These are phyloP conservation scores for Kuraishia piskuri DNA, from an alignment of 805 yeast species.

Conservation along the genomic window DNA sequence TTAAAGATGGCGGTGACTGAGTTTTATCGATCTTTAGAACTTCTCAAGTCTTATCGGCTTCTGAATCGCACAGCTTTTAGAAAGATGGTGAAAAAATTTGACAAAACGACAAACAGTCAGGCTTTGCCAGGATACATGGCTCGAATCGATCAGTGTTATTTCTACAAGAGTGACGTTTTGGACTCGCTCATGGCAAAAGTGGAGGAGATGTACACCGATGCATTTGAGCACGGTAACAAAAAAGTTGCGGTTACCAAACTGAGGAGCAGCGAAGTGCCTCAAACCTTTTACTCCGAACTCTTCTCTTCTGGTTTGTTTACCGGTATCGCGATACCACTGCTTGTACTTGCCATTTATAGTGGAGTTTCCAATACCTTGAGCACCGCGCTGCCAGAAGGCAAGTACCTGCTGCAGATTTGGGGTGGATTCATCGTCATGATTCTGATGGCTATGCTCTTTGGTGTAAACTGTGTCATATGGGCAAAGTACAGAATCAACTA, in stretches of 20 bases:
- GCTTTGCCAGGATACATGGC: constrained; percentile 42
- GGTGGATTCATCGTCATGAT: constrained; percentile 74
- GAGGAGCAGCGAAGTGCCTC: constrained; percentile 33
- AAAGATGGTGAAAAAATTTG: constrained; percentile 85
- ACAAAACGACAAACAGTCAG: constrained; percentile 51
- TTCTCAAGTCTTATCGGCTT: constrained; percentile 60
- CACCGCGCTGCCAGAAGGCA: constrained; percentile 43
- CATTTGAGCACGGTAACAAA: constrained; percentile 64
- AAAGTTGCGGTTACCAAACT: constrained; percentile 67
- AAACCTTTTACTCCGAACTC: constrained; percentile 34
- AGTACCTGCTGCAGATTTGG: constrained; percentile 75
- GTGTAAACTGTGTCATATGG: constrained; percentile 68
- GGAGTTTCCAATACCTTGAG: constrained; percentile 27
- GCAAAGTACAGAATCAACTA: constrained; percentile 71
- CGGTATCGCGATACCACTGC: constrained; percentile 66
- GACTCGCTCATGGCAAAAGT: constrained; percentile 54
- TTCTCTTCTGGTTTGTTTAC: constrained; percentile 59
- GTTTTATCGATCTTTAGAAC: constrained; percentile 63
- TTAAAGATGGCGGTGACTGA: constrained; percentile 63
- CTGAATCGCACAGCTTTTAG: constrained; percentile 84
- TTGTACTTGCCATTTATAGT: constrained; percentile 45
- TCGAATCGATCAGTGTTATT: constrained; percentile 47
- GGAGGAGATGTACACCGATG: constrained; percentile 59
- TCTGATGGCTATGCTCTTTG: constrained; percentile 55
- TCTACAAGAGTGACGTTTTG: constrained; percentile 55